These are phyloP conservation scores for Metarhizium brunneum DNA, from an alignment of 2,329 filamentous ascomycete species.

Conservation along the genomic window DNA sequence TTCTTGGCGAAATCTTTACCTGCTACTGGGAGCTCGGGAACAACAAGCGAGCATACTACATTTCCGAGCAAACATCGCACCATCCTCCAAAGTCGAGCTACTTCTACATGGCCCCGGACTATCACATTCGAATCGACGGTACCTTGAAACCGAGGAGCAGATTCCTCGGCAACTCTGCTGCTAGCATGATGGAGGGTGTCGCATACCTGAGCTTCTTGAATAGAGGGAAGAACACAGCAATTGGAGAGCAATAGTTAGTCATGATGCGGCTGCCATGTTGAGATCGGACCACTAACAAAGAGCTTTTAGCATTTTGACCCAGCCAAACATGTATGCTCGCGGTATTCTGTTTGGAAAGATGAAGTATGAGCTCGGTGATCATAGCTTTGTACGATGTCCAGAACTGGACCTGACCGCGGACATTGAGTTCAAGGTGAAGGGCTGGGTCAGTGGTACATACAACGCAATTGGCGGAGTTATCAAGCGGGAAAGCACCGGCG, in stretches of 20 bases:
- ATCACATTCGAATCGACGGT: conserved; percentile 90
- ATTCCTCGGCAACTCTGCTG: conserved; percentile 93
- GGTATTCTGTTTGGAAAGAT: conserved; percentile 98
- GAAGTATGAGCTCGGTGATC: conserved; percentile 97
- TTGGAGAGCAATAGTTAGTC: conserved; percentile 79
- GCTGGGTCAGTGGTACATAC: conserved; percentile 92
- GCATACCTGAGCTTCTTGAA: conserved; percentile 79
- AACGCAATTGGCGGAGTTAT: conserved; percentile 91
- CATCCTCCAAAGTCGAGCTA: conserved; percentile 98
- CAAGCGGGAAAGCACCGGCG: conserved; percentile 78
- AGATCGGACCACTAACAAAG: conserved; percentile 4
- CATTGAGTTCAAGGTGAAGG: conserved; percentile 97
- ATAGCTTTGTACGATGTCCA: conserved; percentile 85
- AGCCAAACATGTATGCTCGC: conserved; percentile 98
- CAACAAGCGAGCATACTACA: conserved; percentile 83
- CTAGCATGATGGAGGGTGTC: conserved; percentile 96
- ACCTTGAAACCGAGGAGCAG: conserved; percentile 90
- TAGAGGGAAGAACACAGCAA: conserved; percentile 52
- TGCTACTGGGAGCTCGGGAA: conserved; percentile 93
- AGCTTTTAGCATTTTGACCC: conserved; percentile 66
- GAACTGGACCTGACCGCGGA: conserved; percentile 81
- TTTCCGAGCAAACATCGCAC: conserved; percentile 95
- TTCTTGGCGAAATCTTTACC: conserved; percentile 88
- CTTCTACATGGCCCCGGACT: conserved; percentile 94
- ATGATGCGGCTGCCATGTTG: not conserved